Evolutionary conservation across 331 rosid species (phyloP).

Genomic region (Cydonia oblonga): DNA sequence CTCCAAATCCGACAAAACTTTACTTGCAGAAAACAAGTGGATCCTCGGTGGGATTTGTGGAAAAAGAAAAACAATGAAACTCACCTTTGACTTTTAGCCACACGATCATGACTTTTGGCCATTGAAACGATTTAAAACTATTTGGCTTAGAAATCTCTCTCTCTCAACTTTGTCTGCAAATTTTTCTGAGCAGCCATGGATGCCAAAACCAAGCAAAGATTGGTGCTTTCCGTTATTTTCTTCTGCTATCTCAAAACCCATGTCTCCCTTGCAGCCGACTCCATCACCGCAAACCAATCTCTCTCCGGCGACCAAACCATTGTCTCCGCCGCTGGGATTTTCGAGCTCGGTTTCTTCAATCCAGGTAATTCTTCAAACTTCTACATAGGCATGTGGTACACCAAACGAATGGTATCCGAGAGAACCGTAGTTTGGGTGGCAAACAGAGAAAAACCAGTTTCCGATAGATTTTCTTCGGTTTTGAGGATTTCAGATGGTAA

Average conservation of each 20-base stretch:
- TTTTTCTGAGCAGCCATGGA: slow-evolving; percentile 10
- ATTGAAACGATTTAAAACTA: background rate
- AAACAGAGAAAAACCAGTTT: slow-evolving; percentile 31
- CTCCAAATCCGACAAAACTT: background rate
- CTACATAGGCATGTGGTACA: slow-evolving; percentile 72
- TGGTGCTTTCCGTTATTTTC: background rate
- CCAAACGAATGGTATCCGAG: slow-evolving; percentile 16
- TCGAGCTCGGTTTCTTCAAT: slow-evolving; percentile 15
- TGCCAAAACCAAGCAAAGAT: background rate
- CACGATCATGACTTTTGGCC: background rate
- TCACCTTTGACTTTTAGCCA: background rate
- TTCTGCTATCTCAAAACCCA: background rate
- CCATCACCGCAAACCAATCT: slow-evolving; percentile 4
- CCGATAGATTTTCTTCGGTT: slow-evolving; percentile 12
- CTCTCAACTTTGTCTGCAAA: background rate
- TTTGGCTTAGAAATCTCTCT: background rate
- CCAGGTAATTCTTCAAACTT: slow-evolving; percentile 37
- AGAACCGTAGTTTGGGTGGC: slow-evolving; percentile 36
- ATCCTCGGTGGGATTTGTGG: background rate
- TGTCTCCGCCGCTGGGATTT: slow-evolving; percentile 1
- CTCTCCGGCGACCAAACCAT: slow-evolving; percentile 11
- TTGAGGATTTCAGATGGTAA: slow-evolving; percentile 19
- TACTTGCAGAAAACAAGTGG: background rate
- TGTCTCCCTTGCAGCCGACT: background rate
- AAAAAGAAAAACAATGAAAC: background rate